These are phyloP conservation scores for Lactifluus volemus DNA, from an alignment of 768 basidiomycete species.

Conservation along the genomic window DNA sequence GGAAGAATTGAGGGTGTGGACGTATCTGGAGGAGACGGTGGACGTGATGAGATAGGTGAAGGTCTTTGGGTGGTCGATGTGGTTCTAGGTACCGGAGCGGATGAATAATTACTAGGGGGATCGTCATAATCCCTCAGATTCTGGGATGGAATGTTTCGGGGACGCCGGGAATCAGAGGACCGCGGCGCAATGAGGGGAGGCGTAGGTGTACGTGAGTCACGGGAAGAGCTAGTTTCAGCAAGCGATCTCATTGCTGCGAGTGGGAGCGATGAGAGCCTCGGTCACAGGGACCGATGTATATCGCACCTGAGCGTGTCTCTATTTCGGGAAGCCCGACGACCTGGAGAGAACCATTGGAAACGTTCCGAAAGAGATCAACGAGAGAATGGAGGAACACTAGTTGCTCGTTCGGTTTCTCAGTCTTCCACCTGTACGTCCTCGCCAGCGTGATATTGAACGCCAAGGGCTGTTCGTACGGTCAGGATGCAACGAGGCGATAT, in stretches of 20 bases:
- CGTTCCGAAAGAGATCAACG: constrained; percentile 46
- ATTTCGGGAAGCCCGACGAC: constrained; percentile 48
- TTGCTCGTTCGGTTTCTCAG: constrained; percentile 70
- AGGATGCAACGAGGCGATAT: neutral
- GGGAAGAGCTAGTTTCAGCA: neutral
- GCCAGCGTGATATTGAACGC: constrained; percentile 78
- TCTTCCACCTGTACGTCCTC: constrained; percentile 87
- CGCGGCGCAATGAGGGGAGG: neutral
- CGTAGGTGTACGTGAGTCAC: constrained; percentile 10
- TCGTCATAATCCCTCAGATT: constrained; percentile 11
- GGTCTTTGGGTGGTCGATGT: neutral
- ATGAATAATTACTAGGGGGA: constrained; percentile 1
- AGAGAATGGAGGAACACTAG: constrained; percentile 57
- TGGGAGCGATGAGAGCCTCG: neutral
- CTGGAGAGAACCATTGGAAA: constrained; percentile 37
- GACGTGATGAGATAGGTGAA: constrained; percentile 7
- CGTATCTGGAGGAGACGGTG: constrained; percentile 5
- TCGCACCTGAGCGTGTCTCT: constrained; percentile 30
- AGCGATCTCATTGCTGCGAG: neutral
- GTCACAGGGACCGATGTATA: constrained; percentile 1
- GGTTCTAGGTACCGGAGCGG: neutral
- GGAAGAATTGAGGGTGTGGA: neutral
- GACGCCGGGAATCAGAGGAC: neutral
- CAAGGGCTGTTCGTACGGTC: constrained; percentile 35
- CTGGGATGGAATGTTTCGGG: neutral